Evolutionary conservation across 495 filamentous ascomycete genomes (phyloP), one percentile per base, ranked within the genome.

Genomic region (Hyaloscypha variabilis): DNA sequence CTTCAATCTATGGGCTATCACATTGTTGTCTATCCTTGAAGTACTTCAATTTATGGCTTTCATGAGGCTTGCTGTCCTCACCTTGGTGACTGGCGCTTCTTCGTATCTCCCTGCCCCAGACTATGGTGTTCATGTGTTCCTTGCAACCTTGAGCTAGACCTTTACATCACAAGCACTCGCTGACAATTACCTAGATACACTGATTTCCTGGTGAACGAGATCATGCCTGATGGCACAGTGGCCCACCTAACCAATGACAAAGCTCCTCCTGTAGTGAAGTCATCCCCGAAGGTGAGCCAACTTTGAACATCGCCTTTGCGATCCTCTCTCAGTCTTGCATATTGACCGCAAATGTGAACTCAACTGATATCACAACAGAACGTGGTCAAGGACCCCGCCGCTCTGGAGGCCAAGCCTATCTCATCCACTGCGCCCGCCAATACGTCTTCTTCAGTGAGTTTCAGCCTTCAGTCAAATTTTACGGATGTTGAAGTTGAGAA

Each of bases 201-300:
- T 17, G 95, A 99, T 74, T 99, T 99, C 75, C 78, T 94, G 56
- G 95, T 99, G 63, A 92, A 97, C 74, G 95, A 99, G 78, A 95
- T 99, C 68, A 75, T 83, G 17, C 88, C 87, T 13, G 84, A 88
- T 72, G 94, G 93, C 14, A 78, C 87, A 56, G 94, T 97, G 3
- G 71, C 94, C 51, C 93, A 97, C 75, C 82, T 99, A 52, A 73
- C 77, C 64, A 77, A 79, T 77, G 70, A 69, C 55, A 60, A 62
- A 84, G 53, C 73, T 76, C n/a, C 25, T 64, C 75, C 24, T 68
- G 71, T 56, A n/a, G n/a, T 68, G 39, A 53, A 34, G 56, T 5
- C 51, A 0, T 6, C 13, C 6, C 19, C 51, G 3, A 24, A 54
- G 51, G 25, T 25, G 26, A 54, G 23, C 51, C 51, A 25, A 1